Evolutionary conservation across 2,329 filamentous ascomycete genomes (phyloP).

Genomic region (Verticillium nonalfalfae): DNA sequence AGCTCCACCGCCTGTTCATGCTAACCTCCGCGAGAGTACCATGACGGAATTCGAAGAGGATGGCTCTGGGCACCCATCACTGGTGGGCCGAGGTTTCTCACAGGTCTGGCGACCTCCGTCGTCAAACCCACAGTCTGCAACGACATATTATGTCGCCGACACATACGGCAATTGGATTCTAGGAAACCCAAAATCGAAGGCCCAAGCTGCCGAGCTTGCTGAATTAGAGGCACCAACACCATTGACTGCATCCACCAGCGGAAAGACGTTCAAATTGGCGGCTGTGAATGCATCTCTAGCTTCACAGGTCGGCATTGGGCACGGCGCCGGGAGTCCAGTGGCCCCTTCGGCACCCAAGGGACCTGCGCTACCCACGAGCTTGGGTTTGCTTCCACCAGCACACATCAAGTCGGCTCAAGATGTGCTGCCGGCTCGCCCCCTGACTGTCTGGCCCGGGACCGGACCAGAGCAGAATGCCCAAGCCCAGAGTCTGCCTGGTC

Average conservation of each 20-base stretch:
- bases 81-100: constrained; percentile 21
- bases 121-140: constrained; percentile 35
- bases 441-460: not conserved
- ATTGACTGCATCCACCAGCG: constrained; percentile 5
- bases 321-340: constrained; percentile 8
- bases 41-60: constrained; percentile 49
- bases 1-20: constrained; percentile 8
- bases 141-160: constrained; percentile 44
- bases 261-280: constrained; percentile 1
- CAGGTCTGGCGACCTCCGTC: constrained; percentile 46
- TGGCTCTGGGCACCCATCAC: constrained; percentile 23
- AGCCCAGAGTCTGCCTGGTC: constrained; percentile 1
- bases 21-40: constrained; percentile 31
- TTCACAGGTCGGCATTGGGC: constrained; percentile 8
- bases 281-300: constrained; percentile 12
- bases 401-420: not conserved
- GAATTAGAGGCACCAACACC: constrained; percentile 16
- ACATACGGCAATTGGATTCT: constrained; percentile 48
- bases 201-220: constrained; percentile 15
- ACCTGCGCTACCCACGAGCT: not conserved
- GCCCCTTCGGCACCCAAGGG: constrained; percentile 3
- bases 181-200: constrained; percentile 25
- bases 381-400: constrained; percentile 1
- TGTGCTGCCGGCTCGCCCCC: not conserved
- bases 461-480: not conserved